Conservation (phyloP, 164 flowering plant species). For the Taxillus chinensis region DNA sequence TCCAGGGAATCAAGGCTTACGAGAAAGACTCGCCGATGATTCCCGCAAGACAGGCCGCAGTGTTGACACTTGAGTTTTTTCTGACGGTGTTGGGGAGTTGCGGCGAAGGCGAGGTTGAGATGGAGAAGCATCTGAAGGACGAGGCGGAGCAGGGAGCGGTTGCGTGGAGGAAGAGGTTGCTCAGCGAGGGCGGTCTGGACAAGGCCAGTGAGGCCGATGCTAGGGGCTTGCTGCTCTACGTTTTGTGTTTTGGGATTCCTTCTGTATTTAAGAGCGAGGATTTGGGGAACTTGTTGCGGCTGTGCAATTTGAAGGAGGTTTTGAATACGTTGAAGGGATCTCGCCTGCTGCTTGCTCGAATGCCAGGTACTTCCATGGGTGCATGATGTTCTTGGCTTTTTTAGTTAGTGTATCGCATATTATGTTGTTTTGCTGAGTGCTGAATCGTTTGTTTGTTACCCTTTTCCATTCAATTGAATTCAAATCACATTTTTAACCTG, state of each 20-base stretch:
- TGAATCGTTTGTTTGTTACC: too few species aligned
- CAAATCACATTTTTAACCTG: too few species aligned
- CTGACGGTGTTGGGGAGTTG: constrained; percentile 12
- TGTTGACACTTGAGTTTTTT: constrained; percentile 34
- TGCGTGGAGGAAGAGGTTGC: constrained; percentile 41
- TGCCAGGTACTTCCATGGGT: constrained; percentile 26
- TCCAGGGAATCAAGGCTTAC: constrained; percentile 45
- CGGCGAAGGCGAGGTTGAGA: constrained; percentile 1
- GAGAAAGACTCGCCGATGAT: constrained; percentile 28
- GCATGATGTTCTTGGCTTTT: too few species aligned
- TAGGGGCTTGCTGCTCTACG: constrained; percentile 39
- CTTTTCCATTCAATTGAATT: too few species aligned
- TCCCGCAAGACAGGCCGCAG: constrained; percentile 24
- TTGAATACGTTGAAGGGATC: constrained; percentile 25
- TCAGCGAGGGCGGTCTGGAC: constrained; percentile 39
- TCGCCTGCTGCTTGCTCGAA: constrained; percentile 15
- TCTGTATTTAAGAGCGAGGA: constrained; percentile 25
- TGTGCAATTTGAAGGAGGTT: constrained; percentile 20
- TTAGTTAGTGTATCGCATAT: too few species aligned
- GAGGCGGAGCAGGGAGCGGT: constrained; percentile 31
- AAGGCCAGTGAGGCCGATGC: constrained; percentile 31
- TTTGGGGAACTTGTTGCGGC: constrained; percentile 26
- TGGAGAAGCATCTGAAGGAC: constrained; percentile 18
- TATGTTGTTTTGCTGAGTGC: too few species aligned
- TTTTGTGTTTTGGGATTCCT: constrained; percentile 47